Evolutionary conservation across 2,329 filamentous ascomycete genomes (phyloP).

Genomic region (Ophiocordyceps unilateralis): DNA sequence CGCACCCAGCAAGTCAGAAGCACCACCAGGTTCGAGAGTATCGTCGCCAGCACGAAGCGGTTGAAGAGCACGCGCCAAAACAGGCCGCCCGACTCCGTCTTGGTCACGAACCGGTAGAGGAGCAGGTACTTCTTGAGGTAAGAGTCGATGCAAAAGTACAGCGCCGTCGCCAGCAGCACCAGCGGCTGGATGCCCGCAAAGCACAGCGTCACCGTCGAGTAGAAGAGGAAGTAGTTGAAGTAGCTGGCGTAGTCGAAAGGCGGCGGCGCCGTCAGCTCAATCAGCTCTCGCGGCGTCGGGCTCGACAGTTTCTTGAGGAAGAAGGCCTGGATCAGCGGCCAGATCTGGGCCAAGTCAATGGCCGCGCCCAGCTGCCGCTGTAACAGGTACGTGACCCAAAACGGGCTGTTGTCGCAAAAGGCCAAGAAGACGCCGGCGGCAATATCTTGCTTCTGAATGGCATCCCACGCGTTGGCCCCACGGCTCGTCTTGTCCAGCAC

Average conservation of each 20-base stretch:
- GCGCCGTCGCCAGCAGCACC: constrained; percentile 65
- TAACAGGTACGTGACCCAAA: constrained; percentile 87
- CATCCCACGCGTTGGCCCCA: constrained; percentile 47
- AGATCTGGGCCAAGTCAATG: constrained; percentile 81
- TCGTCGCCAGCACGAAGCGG: constrained; percentile 66
- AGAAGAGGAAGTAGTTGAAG: constrained; percentile 97
- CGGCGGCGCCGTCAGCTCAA: constrained; percentile 82
- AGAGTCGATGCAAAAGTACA: constrained; percentile 79
- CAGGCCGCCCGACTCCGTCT: constrained; percentile 84
- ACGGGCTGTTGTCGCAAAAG: constrained; percentile 67
- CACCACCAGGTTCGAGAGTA: constrained; percentile 64
- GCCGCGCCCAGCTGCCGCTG: constrained; percentile 87
- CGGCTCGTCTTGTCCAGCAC: constrained; percentile 42
- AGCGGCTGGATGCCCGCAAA: constrained; percentile 78
- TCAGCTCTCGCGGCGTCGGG: constrained; percentile 79
- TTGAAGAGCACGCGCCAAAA: constrained; percentile 91
- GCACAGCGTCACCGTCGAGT: constrained; percentile 73
- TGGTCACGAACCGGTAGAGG: constrained; percentile 89
- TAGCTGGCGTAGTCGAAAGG: constrained; percentile 91
- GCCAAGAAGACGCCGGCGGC: constrained; percentile 50
- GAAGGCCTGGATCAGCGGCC: constrained; percentile 70
- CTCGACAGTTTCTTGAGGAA: constrained; percentile 69
- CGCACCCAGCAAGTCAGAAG: constrained; percentile 59
- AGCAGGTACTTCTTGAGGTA: constrained; percentile 91
- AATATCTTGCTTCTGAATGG: constrained; percentile 47